Evolutionary conservation across 2,329 filamentous ascomycete genomes (phyloP), one percentile per base, ranked within the genome.

Genomic region (Metarhizium album): DNA sequence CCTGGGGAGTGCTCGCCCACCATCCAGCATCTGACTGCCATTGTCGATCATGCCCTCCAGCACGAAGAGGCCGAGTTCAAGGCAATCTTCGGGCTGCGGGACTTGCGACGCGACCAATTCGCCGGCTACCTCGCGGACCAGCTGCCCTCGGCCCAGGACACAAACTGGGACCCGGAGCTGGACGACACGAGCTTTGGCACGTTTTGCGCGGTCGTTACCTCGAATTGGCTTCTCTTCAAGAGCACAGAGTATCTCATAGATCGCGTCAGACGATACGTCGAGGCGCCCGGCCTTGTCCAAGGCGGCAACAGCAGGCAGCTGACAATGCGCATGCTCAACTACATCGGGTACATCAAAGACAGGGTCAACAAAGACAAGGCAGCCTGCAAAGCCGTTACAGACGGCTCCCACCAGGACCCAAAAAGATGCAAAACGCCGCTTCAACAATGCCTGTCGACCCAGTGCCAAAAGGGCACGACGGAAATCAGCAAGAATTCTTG

Each of bases 1-100:
- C 76, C 77, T 59, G 66, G 74, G 0, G 75, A 79, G 31, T 93
- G 88, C 61, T 75, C 90, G 35, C 67, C 71, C 1, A 75, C 75
- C 1, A 83, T 82, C 0, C 81, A 86, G 60, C 82, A 71, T 53
- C 59, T 80, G 11, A 75, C 72, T 0, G 64, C 75, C 43, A 62
- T 76, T 5, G 62, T 79, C 22, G 78, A 81, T 60, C 72, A 68
- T 42, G 74, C 79, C 35, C 67, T 80, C 3, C 22, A n/a, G n/a
- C n/a, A n/a, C 24, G 37, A 45, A 38, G 37, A 42, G 48, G 24
- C 23, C 46, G 58, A 67, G 7, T 84, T 76, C 38, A 68, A 70
- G 52, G 60, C 68, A 7, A 60, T 67, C 0, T 80, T 80, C 47
- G 75, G 74, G 0, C 64, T 79, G 2, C 62, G 62, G 2, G 69